A percentile compares a stretch with the other conserved stretches of the same genome.
Conservation (phyloP, 352 stramenopile genomes). For the Globisporangium iwayamae region DNA sequence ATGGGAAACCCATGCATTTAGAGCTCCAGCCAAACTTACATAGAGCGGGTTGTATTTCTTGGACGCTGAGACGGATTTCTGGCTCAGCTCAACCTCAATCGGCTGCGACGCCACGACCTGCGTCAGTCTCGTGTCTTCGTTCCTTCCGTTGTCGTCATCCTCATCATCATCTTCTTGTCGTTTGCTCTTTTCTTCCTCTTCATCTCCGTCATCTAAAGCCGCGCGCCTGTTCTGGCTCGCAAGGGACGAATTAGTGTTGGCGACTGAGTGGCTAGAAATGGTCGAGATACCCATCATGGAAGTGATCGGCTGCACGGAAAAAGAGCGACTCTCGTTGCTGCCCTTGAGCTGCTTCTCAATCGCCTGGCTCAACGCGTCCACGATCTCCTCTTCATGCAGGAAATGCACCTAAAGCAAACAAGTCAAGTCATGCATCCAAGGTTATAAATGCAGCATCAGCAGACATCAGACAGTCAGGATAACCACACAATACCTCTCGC, state of each 20-base stretch:
- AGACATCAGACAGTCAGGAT: not conserved
- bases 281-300: conserved; percentile 38
- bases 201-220: conserved; percentile 32
- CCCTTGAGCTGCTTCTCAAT: conserved; percentile 78
- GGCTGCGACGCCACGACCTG: conserved; percentile 24
- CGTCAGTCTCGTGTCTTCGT: conserved; percentile 4
- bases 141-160: conserved; percentile 11
- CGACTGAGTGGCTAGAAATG: conserved; percentile 11
- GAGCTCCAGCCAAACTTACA: conserved; percentile 24
- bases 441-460: not conserved
- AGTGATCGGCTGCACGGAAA: conserved; percentile 87
- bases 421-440: no score
- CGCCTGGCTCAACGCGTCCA: conserved; percentile 76
- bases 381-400: conserved; percentile 93
- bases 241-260: conserved; percentile 6
- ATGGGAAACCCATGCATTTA: not conserved
- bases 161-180: conserved; percentile 15
- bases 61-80: conserved; percentile 47
- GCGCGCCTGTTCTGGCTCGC: conserved; percentile 16
- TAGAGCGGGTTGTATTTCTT: conserved; percentile 69
- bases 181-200: conserved; percentile 29
- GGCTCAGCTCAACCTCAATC: conserved; percentile 57
- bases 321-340: conserved; percentile 88
- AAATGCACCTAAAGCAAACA: conserved; percentile 84
- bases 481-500: conserved; percentile 55